These are phyloP conservation scores for Hansenula sp. DNA, from an alignment of 1,139 yeast species.

Conservation along the genomic window DNA sequence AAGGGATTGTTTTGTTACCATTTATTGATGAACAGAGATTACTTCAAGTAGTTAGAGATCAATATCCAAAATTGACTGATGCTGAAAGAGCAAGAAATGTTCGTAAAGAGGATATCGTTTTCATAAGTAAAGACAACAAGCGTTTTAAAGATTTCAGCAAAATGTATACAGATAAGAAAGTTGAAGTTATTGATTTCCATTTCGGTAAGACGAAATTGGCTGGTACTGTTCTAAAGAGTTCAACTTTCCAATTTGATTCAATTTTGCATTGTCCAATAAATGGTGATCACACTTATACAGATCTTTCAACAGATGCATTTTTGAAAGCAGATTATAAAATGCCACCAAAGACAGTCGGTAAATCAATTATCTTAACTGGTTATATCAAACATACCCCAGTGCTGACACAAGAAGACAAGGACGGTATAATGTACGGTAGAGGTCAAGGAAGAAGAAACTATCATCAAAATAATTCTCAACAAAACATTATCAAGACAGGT, in stretches of 20 bases:
- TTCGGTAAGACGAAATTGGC: slow-evolving; percentile 56
- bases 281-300: slow-evolving; percentile 42
- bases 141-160: slow-evolving; percentile 26
- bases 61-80: slow-evolving; percentile 60
- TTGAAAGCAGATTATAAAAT: slow-evolving; percentile 56
- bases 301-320: slow-evolving; percentile 51
- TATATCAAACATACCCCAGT: slow-evolving; percentile 59
- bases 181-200: slow-evolving; percentile 36
- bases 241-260: slow-evolving; percentile 43
- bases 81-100: slow-evolving; percentile 72
- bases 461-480: slow-evolving; percentile 2
- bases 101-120: slow-evolving; percentile 55
- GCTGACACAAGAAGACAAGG: slow-evolving; percentile 65
- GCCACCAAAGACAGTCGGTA: slow-evolving; percentile 55
- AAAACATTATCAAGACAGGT: slow-evolving; percentile 19
- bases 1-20: slow-evolving; percentile 86
- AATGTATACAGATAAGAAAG: slow-evolving; percentile 19
- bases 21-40: slow-evolving; percentile 84
- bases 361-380: slow-evolving; percentile 84
- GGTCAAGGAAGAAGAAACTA: slow-evolving; percentile 15
- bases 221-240: slow-evolving; percentile 51
- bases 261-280: slow-evolving; percentile 56
- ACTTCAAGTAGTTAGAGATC: slow-evolving; percentile 57
- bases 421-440: slow-evolving; percentile 44
- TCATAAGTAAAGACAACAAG: slow-evolving; percentile 51